These are phyloP conservation scores for Kalanchoe fedtschenkoi DNA, from an alignment of 164 flowering plant species.

Conservation along the genomic window DNA sequence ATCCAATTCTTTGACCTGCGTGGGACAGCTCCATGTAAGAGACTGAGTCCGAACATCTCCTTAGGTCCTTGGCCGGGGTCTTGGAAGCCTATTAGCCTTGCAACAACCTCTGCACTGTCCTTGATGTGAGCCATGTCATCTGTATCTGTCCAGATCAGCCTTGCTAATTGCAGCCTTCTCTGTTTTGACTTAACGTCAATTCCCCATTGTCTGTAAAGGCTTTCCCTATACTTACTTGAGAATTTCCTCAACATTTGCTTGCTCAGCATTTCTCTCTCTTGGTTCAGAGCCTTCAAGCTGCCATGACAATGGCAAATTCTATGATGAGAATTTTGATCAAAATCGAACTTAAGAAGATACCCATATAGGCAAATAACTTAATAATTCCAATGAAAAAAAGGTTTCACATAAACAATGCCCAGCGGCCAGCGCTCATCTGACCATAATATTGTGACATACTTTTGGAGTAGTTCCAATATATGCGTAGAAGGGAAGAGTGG, in stretches of 20 bases:
- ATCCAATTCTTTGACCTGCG: background rate
- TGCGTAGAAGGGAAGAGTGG: background rate
- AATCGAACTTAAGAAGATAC: background rate
- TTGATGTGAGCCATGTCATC: slow-evolving; percentile 38
- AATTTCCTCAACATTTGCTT: slow-evolving; percentile 30
- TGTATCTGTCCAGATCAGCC: slow-evolving; percentile 34
- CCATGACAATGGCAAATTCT: background rate
- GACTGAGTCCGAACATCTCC: slow-evolving; percentile 43
- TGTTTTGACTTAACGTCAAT: slow-evolving; percentile 28
- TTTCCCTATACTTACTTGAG: slow-evolving; percentile 31
- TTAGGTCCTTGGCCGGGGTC: slow-evolving; percentile 23
- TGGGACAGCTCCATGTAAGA: slow-evolving; percentile 4
- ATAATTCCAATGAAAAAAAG: background rate
- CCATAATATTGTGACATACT: too few relatives aligned
- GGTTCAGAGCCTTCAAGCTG: slow-evolving; percentile 30
- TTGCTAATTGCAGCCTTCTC: slow-evolving; percentile 37
- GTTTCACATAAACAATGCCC: too few relatives aligned
- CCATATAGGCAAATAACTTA: too few relatives aligned
- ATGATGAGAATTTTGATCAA: background rate
- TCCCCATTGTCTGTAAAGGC: slow-evolving; percentile 39
- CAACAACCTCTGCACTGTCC: slow-evolving; percentile 49
- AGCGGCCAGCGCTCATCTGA: too few relatives aligned
- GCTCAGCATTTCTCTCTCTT: slow-evolving; percentile 47
- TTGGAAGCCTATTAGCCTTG: slow-evolving; percentile 29
- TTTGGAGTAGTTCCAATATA: too few relatives aligned